These are phyloP conservation scores for Biscogniauxia marginata DNA, from an alignment of 2,329 filamentous ascomycete genomes.

Conservation along the genomic window DNA sequence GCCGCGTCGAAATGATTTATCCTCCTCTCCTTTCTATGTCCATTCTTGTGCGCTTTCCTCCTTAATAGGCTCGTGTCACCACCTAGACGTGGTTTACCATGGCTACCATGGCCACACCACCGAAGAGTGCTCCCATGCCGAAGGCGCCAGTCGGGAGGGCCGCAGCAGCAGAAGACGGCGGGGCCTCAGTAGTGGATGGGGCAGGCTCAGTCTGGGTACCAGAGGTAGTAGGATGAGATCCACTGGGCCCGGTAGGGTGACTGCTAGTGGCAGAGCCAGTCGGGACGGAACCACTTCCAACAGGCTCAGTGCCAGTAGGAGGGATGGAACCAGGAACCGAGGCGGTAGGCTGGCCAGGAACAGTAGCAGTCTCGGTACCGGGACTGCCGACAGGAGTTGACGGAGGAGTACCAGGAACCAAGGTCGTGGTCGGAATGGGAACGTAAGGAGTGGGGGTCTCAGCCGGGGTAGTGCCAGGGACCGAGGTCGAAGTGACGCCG, in stretches of 20 bases:
- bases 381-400: background rate
- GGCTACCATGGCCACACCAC: constrained; percentile 16
- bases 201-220: background rate
- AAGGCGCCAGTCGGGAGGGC: constrained; percentile 11
- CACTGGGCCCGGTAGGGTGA: background rate
- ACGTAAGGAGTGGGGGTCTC: constrained; percentile 5
- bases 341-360: constrained; percentile 6
- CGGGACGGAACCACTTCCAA: constrained; percentile 1
- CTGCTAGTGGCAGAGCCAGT: constrained; percentile 1
- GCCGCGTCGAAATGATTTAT: background rate
- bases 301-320: constrained; percentile 3
- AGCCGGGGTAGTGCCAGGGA: constrained; percentile 1
- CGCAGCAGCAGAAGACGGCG: constrained; percentile 5
- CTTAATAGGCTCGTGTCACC: background rate
- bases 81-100: constrained; percentile 18
- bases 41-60: background rate
- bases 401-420: background rate
- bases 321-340: constrained; percentile 1
- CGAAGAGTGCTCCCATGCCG: constrained; percentile 17
- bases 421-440: background rate
- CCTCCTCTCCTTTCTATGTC: background rate
- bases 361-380: constrained; percentile 5
- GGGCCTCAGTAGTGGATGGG: background rate
- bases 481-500: constrained; percentile 13
- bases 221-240: constrained; percentile 5